Evolutionary conservation across 345 rosid genomes (phyloP).

Genomic region (Geranium brycei): DNA sequence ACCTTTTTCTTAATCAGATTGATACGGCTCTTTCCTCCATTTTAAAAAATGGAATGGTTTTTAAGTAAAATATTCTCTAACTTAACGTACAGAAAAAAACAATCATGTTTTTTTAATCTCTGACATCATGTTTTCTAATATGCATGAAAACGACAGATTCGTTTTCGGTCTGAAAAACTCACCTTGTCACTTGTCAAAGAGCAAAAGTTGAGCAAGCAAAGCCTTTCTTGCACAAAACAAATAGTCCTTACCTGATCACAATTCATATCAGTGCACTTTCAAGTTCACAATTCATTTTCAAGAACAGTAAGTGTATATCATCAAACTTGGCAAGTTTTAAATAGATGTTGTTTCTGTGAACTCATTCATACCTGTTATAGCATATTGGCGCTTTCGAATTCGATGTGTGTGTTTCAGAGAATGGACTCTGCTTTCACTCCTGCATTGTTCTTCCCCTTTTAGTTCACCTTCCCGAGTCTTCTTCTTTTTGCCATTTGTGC

Average conservation of each 20-base stretch:
- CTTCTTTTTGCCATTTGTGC: conserved; percentile 3
- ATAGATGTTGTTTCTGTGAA: not conserved
- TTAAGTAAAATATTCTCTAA: too few relatives aligned
- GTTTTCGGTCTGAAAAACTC: too few relatives aligned
- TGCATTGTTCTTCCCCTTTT: too few relatives aligned
- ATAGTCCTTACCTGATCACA: not conserved
- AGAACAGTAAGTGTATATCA: not conserved
- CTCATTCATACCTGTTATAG: not conserved
- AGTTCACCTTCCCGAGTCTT: not conserved
- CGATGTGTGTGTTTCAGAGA: too few relatives aligned
- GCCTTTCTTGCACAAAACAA: not conserved
- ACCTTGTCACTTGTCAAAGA: not conserved
- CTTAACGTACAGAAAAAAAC: too few relatives aligned
- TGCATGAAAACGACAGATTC: too few relatives aligned
- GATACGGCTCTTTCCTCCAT: too few relatives aligned
- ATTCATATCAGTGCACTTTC: not conserved
- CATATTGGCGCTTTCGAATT: too few relatives aligned
- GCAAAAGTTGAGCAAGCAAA: not conserved
- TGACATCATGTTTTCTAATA: too few relatives aligned
- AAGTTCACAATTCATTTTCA: not conserved
- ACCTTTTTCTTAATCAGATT: too few relatives aligned
- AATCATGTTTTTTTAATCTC: too few relatives aligned
- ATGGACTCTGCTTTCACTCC: not conserved
- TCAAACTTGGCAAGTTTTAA: not conserved
- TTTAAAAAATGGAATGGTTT: too few relatives aligned